phyloP scores from a whole-genome alignment of 305 asterid genomes.

The Plantago rigida region DNA sequence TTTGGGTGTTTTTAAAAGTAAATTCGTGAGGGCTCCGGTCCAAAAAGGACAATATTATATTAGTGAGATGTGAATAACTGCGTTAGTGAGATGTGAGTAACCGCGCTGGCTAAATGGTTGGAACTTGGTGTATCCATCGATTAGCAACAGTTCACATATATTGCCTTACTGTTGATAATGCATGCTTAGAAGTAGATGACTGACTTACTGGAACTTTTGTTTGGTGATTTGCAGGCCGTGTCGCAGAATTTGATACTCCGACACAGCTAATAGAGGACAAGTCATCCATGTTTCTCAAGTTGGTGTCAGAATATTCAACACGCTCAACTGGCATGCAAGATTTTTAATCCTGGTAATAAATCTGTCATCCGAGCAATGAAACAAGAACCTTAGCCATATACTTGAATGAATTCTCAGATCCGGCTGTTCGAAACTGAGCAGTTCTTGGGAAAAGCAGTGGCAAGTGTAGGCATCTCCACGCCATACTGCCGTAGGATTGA shows the following conservation, averaged over 20 bases:
- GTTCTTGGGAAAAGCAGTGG: slow-evolving; percentile 5
- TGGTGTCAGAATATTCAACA: slow-evolving; percentile 79
- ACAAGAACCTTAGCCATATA: slow-evolving; percentile 11
- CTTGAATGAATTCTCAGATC: slow-evolving; percentile 11
- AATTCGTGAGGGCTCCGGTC: no score
- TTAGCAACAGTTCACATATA: not conserved
- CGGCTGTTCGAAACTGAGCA: slow-evolving; percentile 2
- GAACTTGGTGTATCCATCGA: no score
- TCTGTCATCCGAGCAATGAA: slow-evolving; percentile 9
- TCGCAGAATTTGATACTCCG: slow-evolving; percentile 84
- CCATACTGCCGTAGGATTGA: not conserved
- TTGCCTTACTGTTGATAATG: not conserved
- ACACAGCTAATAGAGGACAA: slow-evolving; percentile 77
- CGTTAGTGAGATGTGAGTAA: no score
- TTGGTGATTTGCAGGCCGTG: slow-evolving; percentile 54
- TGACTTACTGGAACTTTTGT: not conserved
- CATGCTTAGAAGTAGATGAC: no score
- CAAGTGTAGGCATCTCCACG: not conserved
- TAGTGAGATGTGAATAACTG: no score
- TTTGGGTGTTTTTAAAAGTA: no score
- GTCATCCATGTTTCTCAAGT: slow-evolving; percentile 88
- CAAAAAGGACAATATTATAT: no score
- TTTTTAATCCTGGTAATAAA: slow-evolving; percentile 28
- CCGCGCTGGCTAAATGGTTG: no score
- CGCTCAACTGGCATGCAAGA: slow-evolving; percentile 60